A percentile compares a stretch with the other conserved stretches of the same genome.
Conservation (phyloP, 2,329 filamentous ascomycete species). For the Pyrenochaeta sp. region DNA sequence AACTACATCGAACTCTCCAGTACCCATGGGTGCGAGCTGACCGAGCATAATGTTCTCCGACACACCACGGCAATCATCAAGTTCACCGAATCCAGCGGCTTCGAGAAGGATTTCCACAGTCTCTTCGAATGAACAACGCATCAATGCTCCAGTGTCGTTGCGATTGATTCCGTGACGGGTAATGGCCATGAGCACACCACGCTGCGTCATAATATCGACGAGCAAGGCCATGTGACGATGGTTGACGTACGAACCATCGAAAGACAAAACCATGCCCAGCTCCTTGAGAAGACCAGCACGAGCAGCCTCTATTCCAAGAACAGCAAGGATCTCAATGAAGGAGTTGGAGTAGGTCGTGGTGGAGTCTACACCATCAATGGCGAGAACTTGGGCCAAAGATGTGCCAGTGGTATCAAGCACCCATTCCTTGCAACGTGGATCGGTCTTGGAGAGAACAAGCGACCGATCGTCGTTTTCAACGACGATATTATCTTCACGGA, state of each 20-base stretch:
- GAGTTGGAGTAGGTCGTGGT: slow-evolving; percentile 92
- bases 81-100: slow-evolving; percentile 90
- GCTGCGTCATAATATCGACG: slow-evolving; percentile 97
- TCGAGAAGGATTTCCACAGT: slow-evolving; percentile 98
- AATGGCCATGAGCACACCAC: slow-evolving; percentile 92
- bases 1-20: slow-evolving; percentile 92
- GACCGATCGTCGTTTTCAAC: slow-evolving; percentile 75
- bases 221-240: slow-evolving; percentile 95
- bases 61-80: slow-evolving; percentile 97
- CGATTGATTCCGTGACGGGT: slow-evolving; percentile 99
- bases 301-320: slow-evolving; percentile 95
- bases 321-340: slow-evolving; percentile 90
- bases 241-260: slow-evolving; percentile 99
- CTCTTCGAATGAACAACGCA: slow-evolving; percentile 99
- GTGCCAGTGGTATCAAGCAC: slow-evolving; percentile 95
- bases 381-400: slow-evolving; percentile 81
- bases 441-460: slow-evolving; percentile 75
- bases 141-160: slow-evolving; percentile 94
- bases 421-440: slow-evolving; percentile 85
- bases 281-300: slow-evolving; percentile 87
- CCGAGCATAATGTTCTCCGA: slow-evolving; percentile 99
- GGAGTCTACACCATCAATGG: slow-evolving; percentile 86
- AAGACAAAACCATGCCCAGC: slow-evolving; percentile 90
- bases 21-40: slow-evolving; percentile 95
- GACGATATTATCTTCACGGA: slow-evolving; percentile 63